These are phyloP conservation scores for Ceratocystis albifundus DNA, from an alignment of 2,329 filamentous ascomycete species.

Conservation along the genomic window DNA sequence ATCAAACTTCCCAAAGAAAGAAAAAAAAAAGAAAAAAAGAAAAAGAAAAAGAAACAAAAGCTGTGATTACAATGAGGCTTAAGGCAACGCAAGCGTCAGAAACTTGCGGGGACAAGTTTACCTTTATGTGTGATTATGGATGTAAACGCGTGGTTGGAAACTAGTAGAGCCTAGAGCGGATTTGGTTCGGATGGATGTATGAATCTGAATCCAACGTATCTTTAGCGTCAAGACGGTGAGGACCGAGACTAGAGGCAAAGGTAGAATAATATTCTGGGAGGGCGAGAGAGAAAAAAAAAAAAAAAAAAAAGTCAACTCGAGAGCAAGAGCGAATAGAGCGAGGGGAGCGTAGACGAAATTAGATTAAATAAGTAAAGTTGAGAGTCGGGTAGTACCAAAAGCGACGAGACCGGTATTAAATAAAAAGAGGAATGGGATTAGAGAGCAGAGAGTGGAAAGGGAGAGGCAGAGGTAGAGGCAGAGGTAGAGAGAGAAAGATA, in stretches of 20 bases:
- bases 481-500: not conserved
- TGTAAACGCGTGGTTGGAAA: constrained; percentile 6
- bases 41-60: not conserved
- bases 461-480: not conserved
- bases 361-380: constrained; percentile 4
- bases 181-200: not conserved
- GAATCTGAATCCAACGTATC: constrained; percentile 11
- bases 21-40: not conserved
- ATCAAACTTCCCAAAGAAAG: not conserved
- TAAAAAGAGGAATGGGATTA: not conserved
- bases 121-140: constrained; percentile 4
- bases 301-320: not conserved
- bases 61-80: not conserved
- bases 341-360: not conserved
- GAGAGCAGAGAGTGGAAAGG: not conserved
- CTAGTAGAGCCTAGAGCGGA: not conserved
- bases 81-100: not conserved
- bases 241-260: not conserved
- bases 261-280: not conserved
- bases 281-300: not conserved
- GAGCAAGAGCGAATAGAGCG: not conserved
- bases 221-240: constrained; percentile 12
- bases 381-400: not conserved
- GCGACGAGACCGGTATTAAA: not conserved
- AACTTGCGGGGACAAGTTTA: constrained; percentile 1